Conservation (phyloP, 2,329 filamentous ascomycete species). For the Peltaster fructicola region DNA sequence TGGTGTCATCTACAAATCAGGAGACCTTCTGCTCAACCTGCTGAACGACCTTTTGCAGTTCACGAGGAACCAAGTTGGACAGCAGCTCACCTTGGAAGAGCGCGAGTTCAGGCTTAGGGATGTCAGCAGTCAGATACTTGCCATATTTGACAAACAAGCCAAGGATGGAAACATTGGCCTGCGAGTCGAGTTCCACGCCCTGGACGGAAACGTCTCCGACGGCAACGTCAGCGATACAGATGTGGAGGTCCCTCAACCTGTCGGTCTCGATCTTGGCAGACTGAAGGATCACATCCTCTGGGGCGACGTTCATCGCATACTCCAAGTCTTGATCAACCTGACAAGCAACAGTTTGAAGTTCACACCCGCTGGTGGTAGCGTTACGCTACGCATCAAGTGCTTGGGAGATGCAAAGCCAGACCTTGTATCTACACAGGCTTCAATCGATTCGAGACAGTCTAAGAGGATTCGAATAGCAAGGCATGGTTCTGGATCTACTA, state of each 20-base stretch:
- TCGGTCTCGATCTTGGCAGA: conserved; percentile 33
- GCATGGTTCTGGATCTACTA: conserved; percentile 2
- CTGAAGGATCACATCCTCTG: conserved; percentile 75
- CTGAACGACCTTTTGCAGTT: conserved; percentile 82
- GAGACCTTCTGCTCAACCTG: conserved; percentile 66
- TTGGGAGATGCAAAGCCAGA: conserved; percentile 40
- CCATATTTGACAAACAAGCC: conserved; percentile 82
- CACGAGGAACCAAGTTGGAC: conserved; percentile 85
- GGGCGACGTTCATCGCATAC: conserved; percentile 81
- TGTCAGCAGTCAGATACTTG: conserved; percentile 61
- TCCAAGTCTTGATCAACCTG: conserved; percentile 86
- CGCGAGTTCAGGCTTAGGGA: conserved; percentile 75
- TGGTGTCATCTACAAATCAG: conserved; percentile 77
- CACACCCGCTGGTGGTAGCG: conserved; percentile 57
- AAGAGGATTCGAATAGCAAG: no score
- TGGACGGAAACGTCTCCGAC: conserved; percentile 14
- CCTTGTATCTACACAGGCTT: conserved; percentile 26
- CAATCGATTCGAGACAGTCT: conserved; percentile 13
- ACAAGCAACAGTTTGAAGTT: conserved; percentile 67
- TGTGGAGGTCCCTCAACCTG: not conserved
- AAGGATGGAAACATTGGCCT: conserved; percentile 62
- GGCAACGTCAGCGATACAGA: conserved; percentile 4
- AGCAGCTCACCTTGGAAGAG: conserved; percentile 65
- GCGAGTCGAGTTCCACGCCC: conserved; percentile 50
- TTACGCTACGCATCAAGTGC: conserved; percentile 61